Base-by-base conservation (phyloP, 805 yeast genomes). In the Kodamaea hsintzibuensis region DNA sequence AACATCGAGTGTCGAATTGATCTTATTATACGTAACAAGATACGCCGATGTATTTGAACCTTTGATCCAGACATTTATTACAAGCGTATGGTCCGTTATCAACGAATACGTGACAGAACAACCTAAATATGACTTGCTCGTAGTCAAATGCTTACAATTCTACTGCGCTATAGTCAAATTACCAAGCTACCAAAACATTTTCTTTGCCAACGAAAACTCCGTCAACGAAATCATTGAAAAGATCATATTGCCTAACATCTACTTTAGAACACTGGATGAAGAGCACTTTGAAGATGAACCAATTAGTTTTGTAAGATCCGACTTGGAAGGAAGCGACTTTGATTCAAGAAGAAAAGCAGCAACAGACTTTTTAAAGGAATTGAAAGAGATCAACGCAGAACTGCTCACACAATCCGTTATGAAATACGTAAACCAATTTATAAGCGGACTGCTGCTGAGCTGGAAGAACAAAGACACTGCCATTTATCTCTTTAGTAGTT, bases 241-340 rank as follows among this genome's bases (percentile, higher is more conserved):
- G 61, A 88, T 95, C 58, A 84, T 95, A 50, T 77, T 95, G 57
- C 99, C 99, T 39, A 95, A 95, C 68, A 84, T 92, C 61, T 81
- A 85, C 9, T 79, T 95, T 55, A 84, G 98, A 64, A 93, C 88
- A 54, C 79, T 88, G 1, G 99, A 95, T 66, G 91, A 90, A 63
- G 99, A 96, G 69, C 70, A 86, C 57, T 93, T 95, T 69, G 99
- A 95, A 70, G 99, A 95, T 71, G 99, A 95, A 66, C 99, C 99
- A 38, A 87, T 95, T 52, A 96, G 90, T 63, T 95, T 80, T 66
- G 92, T 92, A 17, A 82, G 98, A 64, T 81, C 96, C 57, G 99
- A 95, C 69, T 77, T 96, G 46, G 99, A 96, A 71, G 98, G 98
- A 5, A 86, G 96, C 0, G 98, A 93, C 67, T 82, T 88, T 12